Evolutionary conservation across 2,329 filamentous ascomycete genomes (phyloP).

Genomic region (Zasmidium angulare): DNA sequence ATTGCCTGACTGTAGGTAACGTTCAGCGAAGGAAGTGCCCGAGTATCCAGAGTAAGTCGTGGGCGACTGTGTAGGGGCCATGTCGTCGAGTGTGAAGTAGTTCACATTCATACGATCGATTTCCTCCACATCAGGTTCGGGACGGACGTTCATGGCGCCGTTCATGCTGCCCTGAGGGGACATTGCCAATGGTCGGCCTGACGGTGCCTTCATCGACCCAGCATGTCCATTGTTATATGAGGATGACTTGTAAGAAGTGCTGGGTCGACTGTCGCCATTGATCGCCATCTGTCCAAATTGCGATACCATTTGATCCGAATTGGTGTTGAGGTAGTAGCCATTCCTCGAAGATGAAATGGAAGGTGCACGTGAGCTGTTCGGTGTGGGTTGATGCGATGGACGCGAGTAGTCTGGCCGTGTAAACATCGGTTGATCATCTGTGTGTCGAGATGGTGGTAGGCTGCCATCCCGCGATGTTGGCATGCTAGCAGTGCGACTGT

Average conservation of each 20-base stretch:
- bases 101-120: constrained; percentile 25
- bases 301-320: constrained; percentile 39
- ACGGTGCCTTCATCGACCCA: background rate
- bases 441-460: constrained; percentile 57
- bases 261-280: constrained; percentile 18
- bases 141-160: no score
- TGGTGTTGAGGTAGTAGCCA: constrained; percentile 41
- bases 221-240: background rate
- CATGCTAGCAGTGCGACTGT: constrained; percentile 45
- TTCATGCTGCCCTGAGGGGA: no score
- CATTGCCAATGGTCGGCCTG: background rate
- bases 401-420: constrained; percentile 20
- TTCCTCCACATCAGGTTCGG: constrained; percentile 24
- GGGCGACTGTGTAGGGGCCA: constrained; percentile 30
- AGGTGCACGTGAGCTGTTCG: constrained; percentile 34
- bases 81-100: constrained; percentile 37
- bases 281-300: constrained; percentile 32
- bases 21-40: constrained; percentile 14
- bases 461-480: constrained; percentile 55
- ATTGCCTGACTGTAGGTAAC: constrained; percentile 19
- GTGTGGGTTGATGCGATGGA: constrained; percentile 20
- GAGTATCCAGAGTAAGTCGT: constrained; percentile 11
- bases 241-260: constrained; percentile 16
- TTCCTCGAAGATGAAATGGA: constrained; percentile 52
- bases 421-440: constrained; percentile 41